A percentile compares a stretch with the other conserved stretches of the same genome.
These are phyloP conservation scores for Sporisorium sorghi DNA, from an alignment of 1,284 basidiomycete species.

Conservation along the genomic window DNA sequence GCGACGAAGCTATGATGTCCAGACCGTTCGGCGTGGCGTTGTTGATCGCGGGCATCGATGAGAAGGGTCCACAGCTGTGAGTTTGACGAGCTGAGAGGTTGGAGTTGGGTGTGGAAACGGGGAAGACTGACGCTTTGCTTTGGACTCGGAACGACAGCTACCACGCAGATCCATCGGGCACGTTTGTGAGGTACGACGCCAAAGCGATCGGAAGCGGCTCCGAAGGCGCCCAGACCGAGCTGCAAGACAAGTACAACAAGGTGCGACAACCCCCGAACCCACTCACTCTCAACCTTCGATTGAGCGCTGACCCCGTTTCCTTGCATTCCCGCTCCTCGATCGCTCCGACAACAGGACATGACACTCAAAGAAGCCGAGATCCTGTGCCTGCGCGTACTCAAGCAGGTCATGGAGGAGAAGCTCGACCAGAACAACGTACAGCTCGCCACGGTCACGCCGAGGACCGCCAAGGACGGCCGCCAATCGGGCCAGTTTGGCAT, in stretches of 20 bases:
- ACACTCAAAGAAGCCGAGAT: constrained; percentile 87
- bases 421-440: constrained; percentile 98
- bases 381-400: constrained; percentile 87
- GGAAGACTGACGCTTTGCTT: not conserved
- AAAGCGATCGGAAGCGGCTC: constrained; percentile 99
- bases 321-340: not conserved
- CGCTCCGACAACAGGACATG: constrained; percentile 87
- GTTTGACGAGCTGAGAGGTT: too few relatives aligned
- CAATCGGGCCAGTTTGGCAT: constrained; percentile 65
- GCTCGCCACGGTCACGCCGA: constrained; percentile 76
- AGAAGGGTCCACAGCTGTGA: constrained; percentile 88
- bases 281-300: not conserved
- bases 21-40: constrained; percentile 96
- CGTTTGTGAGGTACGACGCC: constrained; percentile 94
- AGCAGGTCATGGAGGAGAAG: constrained; percentile 99
- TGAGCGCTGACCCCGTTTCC: not conserved
- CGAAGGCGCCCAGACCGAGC: constrained; percentile 94
- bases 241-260: constrained; percentile 98
- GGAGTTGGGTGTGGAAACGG: too few relatives aligned
- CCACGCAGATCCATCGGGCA: constrained; percentile 99
- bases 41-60: constrained; percentile 95
- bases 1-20: constrained; percentile 96
- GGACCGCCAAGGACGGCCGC: constrained; percentile 61
- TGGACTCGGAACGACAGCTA: constrained; percentile 21
- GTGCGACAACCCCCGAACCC: not conserved